Evolutionary conservation across 345 rosid genomes (phyloP).

Genomic region (Chamaenerion angustifolium): DNA sequence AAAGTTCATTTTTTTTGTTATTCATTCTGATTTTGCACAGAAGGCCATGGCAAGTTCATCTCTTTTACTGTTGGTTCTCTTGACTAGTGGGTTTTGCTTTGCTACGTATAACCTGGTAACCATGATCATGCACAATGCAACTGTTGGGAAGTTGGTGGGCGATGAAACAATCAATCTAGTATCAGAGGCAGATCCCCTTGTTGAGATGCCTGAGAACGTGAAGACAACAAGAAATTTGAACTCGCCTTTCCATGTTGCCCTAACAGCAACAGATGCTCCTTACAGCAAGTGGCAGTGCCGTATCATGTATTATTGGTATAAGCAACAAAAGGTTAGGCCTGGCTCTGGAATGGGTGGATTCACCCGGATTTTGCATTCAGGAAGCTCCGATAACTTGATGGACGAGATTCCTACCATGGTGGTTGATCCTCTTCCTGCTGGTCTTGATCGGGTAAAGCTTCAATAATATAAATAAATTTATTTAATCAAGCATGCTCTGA

Average conservation of each 20-base stretch:
- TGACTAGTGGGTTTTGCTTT: slow-evolving; percentile 59
- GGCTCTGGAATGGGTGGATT: slow-evolving; percentile 95
- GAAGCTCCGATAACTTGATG: slow-evolving; percentile 75
- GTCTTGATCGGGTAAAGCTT: slow-evolving; percentile 62
- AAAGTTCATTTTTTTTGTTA: no score
- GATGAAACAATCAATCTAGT: slow-evolving; percentile 17
- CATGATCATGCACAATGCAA: slow-evolving; percentile 34
- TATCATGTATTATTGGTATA: slow-evolving; percentile 93
- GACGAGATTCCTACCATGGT: slow-evolving; percentile 80
- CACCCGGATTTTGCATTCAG: slow-evolving; percentile 85
- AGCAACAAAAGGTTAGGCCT: slow-evolving; percentile 55
- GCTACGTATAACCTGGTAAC: slow-evolving; percentile 68
- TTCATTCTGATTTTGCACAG: slow-evolving; percentile 9
- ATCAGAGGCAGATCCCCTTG: slow-evolving; percentile 47
- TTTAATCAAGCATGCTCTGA: background rate
- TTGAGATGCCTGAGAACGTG: slow-evolving; percentile 43
- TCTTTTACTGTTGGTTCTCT: slow-evolving; percentile 34
- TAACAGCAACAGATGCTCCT: slow-evolving; percentile 79
- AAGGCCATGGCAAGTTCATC: slow-evolving; percentile 49
- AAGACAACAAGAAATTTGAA: slow-evolving; percentile 25
- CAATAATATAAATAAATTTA: background rate
- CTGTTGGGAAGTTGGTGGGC: slow-evolving; percentile 14
- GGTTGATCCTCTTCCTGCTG: slow-evolving; percentile 90
- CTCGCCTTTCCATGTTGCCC: slow-evolving; percentile 61
- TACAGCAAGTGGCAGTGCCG: slow-evolving; percentile 98